Conservation (phyloP, 176 grass and related monocot species). For the Bonia amplexicaulis region DNA sequence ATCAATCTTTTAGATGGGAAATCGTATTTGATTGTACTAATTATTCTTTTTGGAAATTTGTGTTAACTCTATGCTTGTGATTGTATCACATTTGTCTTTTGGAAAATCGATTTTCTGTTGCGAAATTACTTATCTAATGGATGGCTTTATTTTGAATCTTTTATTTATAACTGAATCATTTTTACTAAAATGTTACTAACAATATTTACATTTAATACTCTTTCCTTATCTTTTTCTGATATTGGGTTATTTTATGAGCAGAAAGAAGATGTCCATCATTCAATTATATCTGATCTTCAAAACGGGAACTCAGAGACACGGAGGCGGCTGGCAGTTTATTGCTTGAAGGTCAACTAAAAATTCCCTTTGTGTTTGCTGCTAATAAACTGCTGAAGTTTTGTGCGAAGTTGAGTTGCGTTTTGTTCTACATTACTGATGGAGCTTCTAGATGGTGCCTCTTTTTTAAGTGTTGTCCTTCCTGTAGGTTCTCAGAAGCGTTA, state of each 20-base stretch:
- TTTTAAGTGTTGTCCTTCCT: neutral
- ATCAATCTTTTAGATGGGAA: neutral
- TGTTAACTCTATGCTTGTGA: neutral
- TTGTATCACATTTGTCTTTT: neutral
- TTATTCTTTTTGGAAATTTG: neutral
- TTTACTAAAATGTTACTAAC: neutral
- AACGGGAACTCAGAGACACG: conserved; percentile 92
- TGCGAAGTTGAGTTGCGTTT: neutral
- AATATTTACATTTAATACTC: neutral
- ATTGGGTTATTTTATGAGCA: conserved; percentile 33
- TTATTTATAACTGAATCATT: neutral
- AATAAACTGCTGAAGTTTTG: neutral
- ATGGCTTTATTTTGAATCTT: neutral
- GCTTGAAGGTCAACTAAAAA: conserved; percentile 68
- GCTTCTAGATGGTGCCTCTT: neutral
- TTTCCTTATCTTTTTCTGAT: conserved; percentile 28
- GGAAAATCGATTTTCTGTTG: neutral
- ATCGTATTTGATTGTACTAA: neutral
- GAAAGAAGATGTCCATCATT: conserved; percentile 99
- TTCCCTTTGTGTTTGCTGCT: conserved; percentile 1
- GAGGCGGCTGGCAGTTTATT: conserved; percentile 94
- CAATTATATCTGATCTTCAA: conserved; percentile 99
- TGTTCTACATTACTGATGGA: neutral
- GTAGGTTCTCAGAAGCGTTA: neutral
- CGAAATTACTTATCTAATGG: neutral